Evolutionary conservation across 2,329 filamentous ascomycete species (phyloP).

Genomic region (Macrophomina phaseolina): DNA sequence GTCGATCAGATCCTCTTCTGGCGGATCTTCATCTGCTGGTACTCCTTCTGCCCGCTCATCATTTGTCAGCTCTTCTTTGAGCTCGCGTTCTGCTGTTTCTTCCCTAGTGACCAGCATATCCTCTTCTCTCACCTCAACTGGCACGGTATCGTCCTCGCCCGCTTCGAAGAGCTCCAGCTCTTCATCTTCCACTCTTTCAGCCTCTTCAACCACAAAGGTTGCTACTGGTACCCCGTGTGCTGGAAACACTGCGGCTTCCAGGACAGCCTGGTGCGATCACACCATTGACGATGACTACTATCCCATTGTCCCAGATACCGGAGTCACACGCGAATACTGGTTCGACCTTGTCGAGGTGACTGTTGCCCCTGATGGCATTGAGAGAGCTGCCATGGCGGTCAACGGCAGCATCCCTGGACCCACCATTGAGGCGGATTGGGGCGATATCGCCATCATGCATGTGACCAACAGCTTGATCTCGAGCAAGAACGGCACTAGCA

Average conservation of each 20-base stretch:
- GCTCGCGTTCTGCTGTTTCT: neutral
- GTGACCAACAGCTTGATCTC: constrained; percentile 59
- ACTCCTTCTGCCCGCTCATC: too few species aligned
- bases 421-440: constrained; percentile 46
- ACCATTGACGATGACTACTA: constrained; percentile 61
- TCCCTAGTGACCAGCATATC: neutral
- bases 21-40: too few species aligned
- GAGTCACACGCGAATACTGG: constrained; percentile 61
- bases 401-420: constrained; percentile 25
- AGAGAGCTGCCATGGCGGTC: constrained; percentile 37
- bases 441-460: constrained; percentile 48
- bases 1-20: too few species aligned
- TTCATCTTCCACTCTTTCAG: neutral
- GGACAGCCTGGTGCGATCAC: constrained; percentile 53
- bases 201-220: neutral
- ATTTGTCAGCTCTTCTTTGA: neutral
- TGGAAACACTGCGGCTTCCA: constrained; percentile 19
- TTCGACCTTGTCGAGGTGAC: constrained; percentile 58
- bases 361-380: constrained; percentile 64
- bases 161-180: neutral
- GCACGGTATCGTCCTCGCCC: neutral
- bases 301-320: constrained; percentile 56
- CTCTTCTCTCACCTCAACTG: neutral
- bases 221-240: constrained; percentile 2
- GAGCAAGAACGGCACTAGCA: constrained; percentile 60